Evolutionary conservation across 2,329 filamentous ascomycete genomes (phyloP), one percentile per base, ranked within the genome.

Genomic region (Penicillium griseofulvum): DNA sequence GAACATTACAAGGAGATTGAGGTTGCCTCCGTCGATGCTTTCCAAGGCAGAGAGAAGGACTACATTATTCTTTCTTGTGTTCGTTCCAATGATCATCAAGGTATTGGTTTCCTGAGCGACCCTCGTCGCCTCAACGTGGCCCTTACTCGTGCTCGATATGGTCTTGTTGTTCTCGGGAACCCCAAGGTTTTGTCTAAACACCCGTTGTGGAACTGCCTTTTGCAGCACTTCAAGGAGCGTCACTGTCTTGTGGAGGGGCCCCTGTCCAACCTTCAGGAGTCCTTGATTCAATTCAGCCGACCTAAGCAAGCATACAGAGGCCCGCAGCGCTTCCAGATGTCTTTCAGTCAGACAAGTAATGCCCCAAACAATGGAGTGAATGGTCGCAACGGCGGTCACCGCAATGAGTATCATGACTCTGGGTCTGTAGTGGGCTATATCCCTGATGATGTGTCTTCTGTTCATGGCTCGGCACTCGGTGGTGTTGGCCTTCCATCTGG

Each of bases 1-100:
- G 94, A 99, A 72, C 86, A 88, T 67, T 99, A 99, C 81, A 97
- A 97, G 77, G 93, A 97, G 69, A 93, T 99, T 24, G 94, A 99
- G 74, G 94, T 99, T 38, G 94, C 94, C 5, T 97, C 93, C 0
- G 94, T 99, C 36, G 94, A 99, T 79, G 94, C 94, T 19, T 99
- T 99, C 83, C 94, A 99, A 72, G 94, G 94, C 49, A 89, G 94
- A 80, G 94, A 99, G 77, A 99, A 99, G 78, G 94, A 99, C 71
- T 99, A 96, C 69, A 99, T 99, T 68, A 92, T 99, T 37, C 81
- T 99, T 31, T 97, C 94, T 58, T 99, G 94, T 70, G 94, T 99
- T 48, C 90, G 94, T 71, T 97, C 93, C 71, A 99, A 99, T 72
- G 94, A 99, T 68, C 96, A 97, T 73, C 94, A 99, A 74, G 94